Evolutionary conservation across 345 rosid genomes (phyloP), one percentile per base, ranked within the genome.

Genomic region (Carallia brachiata): DNA sequence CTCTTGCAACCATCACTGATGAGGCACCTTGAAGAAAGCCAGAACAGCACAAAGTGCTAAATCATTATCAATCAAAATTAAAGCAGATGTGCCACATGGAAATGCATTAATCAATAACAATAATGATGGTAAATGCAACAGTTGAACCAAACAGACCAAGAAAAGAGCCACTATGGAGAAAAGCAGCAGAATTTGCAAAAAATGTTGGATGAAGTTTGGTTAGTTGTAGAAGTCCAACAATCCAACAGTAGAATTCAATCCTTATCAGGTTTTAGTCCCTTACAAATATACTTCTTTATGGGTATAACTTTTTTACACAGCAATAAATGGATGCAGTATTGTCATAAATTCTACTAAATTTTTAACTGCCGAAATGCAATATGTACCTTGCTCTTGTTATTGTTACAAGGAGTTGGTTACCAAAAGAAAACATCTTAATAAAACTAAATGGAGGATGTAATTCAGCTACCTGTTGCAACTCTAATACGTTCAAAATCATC

Each of bases 1-100:
- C 98, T 83, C 98, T 89, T 13, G 92, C 97, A 77, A 84, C 94
- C 97, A 93, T 93, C 76, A 87, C 90, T 4, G 98, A 87, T 3
- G 92, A 87, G 53, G 96, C 96, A 55, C 98, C 98, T 89, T 77
- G 37, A 59, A 70, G 59, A 69, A 54, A 70, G 68, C 27, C 6
- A 31, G 17, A 10, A 65, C 37, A 48, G 69, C 68, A 58, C 54
- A 53, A 39, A 55, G 31, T 23, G 37, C 32, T 31, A 54, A 55
- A 63, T 63, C 13, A 37, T 54, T 36, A 30, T 2, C 18, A 30
- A 39, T 7, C 3, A 6, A 63, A n/a, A 40, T 50, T 32, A 19
- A 40, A 13, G 56, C 65, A 44, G 15, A 3, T 44, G 48, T 44
- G 12, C 48, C 48, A 44, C 48, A 44, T 44, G 48, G 2, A 44